A percentile compares a stretch with the other conserved stretches of the same genome.
Conservation (phyloP, 345 rosid species). For the Hibiscus tridactylites region DNA sequence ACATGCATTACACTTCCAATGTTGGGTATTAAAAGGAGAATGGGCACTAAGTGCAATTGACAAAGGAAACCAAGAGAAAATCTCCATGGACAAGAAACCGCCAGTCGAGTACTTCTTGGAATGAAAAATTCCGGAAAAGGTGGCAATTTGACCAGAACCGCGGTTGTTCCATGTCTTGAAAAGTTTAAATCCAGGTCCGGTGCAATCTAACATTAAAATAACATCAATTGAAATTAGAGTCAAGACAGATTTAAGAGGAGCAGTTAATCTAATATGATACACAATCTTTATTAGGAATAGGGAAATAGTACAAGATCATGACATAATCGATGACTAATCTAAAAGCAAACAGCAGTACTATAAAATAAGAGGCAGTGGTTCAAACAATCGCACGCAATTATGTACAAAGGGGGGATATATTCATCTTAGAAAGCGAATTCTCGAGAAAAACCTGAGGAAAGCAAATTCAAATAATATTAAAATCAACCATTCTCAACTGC, state of each 20-base stretch:
- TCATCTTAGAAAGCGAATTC: no score
- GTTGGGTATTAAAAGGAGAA: slow-evolving; percentile 33
- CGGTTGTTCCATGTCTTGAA: slow-evolving; percentile 62
- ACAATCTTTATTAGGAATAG: neutral
- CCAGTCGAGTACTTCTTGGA: slow-evolving; percentile 90
- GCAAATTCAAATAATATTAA: neutral
- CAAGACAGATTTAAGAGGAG: neutral
- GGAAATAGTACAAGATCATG: neutral
- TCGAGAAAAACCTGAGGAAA: no score
- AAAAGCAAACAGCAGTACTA: neutral
- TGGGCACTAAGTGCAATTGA: slow-evolving; percentile 78
- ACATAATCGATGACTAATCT: neutral
- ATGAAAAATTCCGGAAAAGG: slow-evolving; percentile 47
- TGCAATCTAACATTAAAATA: slow-evolving; percentile 39
- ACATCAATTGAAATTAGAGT: slow-evolving; percentile 4
- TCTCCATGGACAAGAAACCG: slow-evolving; percentile 61
- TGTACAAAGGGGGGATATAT: neutral
- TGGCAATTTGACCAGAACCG: slow-evolving; percentile 50
- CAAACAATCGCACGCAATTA: neutral
- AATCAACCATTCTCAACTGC: neutral
- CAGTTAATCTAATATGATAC: neutral
- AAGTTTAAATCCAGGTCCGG: slow-evolving; percentile 36
- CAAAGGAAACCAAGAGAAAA: slow-evolving; percentile 66
- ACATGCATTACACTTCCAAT: slow-evolving; percentile 52
- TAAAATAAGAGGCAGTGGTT: neutral